Percentiles rank a stretch among this genome's conserved stretches.
phyloP scores from a whole-genome alignment of 352 stramenopile genomes.

The Phytophthora nicotianae region DNA sequence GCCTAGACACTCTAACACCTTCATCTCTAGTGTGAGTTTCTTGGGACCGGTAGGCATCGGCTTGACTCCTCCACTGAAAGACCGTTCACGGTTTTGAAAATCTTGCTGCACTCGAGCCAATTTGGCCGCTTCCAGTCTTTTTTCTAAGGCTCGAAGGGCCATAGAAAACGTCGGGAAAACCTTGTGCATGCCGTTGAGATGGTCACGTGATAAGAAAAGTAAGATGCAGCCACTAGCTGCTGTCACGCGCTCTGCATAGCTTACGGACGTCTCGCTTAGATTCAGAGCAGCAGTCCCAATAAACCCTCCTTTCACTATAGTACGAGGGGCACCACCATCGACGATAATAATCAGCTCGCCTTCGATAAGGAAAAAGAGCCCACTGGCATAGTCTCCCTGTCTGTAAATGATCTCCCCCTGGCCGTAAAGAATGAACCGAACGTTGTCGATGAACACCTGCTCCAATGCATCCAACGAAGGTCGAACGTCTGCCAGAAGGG shows the following conservation, averaged over 20 bases:
- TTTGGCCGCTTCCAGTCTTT: conserved; percentile 53
- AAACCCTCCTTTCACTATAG: conserved; percentile 51
- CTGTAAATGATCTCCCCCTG: conserved; percentile 71
- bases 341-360: conserved; percentile 57
- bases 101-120: conserved; percentile 43
- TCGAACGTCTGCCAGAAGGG: conserved; percentile 43
- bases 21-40: conserved; percentile 34
- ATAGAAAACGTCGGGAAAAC: conserved; percentile 67
- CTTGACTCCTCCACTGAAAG: not conserved
- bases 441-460: conserved; percentile 54
- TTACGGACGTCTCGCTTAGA: conserved; percentile 57
- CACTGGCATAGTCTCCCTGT: conserved; percentile 64
- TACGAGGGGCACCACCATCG: conserved; percentile 37
- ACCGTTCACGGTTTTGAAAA: conserved; percentile 13
- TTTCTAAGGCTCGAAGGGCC: conserved; percentile 64
- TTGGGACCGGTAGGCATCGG: not conserved
- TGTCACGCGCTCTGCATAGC: conserved; percentile 62
- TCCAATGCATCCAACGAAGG: conserved; percentile 42
- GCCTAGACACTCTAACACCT: conserved; percentile 35
- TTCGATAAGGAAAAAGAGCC: conserved; percentile 63
- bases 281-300: conserved; percentile 56
- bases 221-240: conserved; percentile 64
- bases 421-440: conserved; percentile 59
- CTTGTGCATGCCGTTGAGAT: conserved; percentile 62
- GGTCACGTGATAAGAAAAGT: conserved; percentile 56